Conservation (phyloP, 202 grass and related monocot species). For the Hordeum pubiflorum region DNA sequence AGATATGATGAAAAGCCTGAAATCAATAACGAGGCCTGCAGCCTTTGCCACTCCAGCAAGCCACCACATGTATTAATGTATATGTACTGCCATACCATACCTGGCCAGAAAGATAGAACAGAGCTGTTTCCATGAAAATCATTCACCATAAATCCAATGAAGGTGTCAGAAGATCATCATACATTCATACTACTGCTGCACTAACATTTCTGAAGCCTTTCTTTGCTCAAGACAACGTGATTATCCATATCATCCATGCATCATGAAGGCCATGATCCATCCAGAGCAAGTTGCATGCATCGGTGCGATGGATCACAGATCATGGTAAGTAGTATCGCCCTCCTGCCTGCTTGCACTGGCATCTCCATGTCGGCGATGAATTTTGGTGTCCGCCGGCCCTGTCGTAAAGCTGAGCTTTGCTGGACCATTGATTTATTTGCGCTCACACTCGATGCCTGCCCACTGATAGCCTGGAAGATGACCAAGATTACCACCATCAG, state of each 20-base stretch:
- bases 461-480: slow-evolving; percentile 23
- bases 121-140: neutral
- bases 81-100: neutral
- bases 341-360: neutral
- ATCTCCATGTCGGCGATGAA: too few relatives aligned
- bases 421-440: neutral
- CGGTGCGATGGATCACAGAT: neutral
- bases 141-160: neutral
- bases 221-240: neutral
- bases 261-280: neutral
- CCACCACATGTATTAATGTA: neutral
- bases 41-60: slow-evolving; percentile 31
- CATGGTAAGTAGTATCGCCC: neutral
- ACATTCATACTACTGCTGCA: neutral
- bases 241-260: neutral
- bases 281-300: neutral
- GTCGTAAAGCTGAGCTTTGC: slow-evolving; percentile 8
- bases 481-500: slow-evolving; percentile 22
- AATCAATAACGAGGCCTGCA: slow-evolving; percentile 26
- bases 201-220: too few relatives aligned
- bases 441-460: neutral
- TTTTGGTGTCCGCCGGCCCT: neutral
- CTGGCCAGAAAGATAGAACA: neutral
- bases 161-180: neutral
- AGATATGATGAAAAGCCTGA: slow-evolving; percentile 15